A percentile compares a stretch with the other conserved stretches of the same genome.
Conservation (phyloP, 2,329 filamentous ascomycete genomes). For the Hypoxylon sp. region DNA sequence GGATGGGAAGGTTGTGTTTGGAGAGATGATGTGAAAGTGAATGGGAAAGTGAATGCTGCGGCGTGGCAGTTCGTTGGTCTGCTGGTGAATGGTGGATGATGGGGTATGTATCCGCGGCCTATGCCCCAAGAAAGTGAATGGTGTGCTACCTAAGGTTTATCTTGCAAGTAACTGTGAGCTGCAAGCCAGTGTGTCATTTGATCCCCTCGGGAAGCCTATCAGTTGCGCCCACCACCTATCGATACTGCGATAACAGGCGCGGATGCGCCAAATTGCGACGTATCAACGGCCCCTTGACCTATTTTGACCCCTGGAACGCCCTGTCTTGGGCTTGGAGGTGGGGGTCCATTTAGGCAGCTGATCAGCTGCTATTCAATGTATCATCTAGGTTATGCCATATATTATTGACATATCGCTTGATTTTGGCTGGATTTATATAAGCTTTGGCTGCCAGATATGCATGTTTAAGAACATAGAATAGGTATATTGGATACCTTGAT, state of each 20-base stretch:
- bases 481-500: too few species aligned
- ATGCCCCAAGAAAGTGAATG: neutral
- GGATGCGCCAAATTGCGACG: conserved; percentile 27
- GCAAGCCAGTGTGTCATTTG: conserved; percentile 43
- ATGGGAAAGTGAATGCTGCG: conserved; percentile 11
- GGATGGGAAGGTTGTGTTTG: conserved; percentile 20
- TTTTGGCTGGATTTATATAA: neutral
- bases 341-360: conserved; percentile 41
- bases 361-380: conserved; percentile 21
- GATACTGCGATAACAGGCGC: conserved; percentile 37
- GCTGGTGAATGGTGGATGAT: conserved; percentile 17
- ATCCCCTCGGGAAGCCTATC: conserved; percentile 39
- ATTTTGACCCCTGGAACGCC: conserved; percentile 22
- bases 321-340: conserved; percentile 29
- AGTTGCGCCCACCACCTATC: conserved; percentile 38
- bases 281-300: conserved; percentile 26
- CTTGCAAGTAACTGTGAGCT: conserved; percentile 27
- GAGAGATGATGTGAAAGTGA: conserved; percentile 12
- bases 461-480: neutral
- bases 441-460: neutral
- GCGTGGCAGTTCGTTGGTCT: conserved; percentile 16
- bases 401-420: conserved; percentile 12
- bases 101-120: conserved; percentile 8
- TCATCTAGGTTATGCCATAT: conserved; percentile 14
- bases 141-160: neutral